phyloP scores from a whole-genome alignment of 1,139 yeast species.

The Blastobotrys malaysiensis region DNA sequence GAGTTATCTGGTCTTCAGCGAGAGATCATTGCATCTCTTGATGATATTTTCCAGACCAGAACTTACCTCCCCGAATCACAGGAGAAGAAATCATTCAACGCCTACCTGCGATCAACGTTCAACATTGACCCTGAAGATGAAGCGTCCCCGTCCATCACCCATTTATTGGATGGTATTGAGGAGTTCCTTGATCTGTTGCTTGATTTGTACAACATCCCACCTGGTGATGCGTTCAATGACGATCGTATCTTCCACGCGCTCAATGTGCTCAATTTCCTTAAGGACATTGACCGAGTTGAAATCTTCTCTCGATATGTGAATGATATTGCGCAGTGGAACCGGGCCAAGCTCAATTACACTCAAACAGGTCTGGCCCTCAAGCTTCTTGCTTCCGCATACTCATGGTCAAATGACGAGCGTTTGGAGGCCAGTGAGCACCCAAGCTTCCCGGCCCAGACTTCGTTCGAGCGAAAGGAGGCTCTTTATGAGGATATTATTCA shows the following conservation, averaged over 20 bases:
- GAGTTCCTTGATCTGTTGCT: constrained; percentile 62
- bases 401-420: constrained; percentile 61
- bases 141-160: constrained; percentile 49
- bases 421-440: constrained; percentile 61
- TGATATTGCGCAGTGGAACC: constrained; percentile 63
- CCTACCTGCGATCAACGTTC: constrained; percentile 46
- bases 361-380: constrained; percentile 84
- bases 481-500: constrained; percentile 67
- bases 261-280: constrained; percentile 69
- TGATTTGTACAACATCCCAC: constrained; percentile 70
- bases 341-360: constrained; percentile 56
- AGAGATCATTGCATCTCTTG: constrained; percentile 47
- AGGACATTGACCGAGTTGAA: constrained; percentile 77
- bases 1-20: constrained; percentile 56
- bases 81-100: constrained; percentile 53
- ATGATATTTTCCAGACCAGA: constrained; percentile 57
- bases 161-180: constrained; percentile 51
- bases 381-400: constrained; percentile 68
- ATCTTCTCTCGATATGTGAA: constrained; percentile 71
- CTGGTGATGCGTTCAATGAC: constrained; percentile 78
- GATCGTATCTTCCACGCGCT: constrained; percentile 79
- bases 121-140: constrained; percentile 64
- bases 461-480: constrained; percentile 76
- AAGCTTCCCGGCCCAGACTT: constrained; percentile 68
- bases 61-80: constrained; percentile 45